Evolutionary conservation across 2,329 filamentous ascomycete species (phyloP).

Genomic region (Fusarium sp.): DNA sequence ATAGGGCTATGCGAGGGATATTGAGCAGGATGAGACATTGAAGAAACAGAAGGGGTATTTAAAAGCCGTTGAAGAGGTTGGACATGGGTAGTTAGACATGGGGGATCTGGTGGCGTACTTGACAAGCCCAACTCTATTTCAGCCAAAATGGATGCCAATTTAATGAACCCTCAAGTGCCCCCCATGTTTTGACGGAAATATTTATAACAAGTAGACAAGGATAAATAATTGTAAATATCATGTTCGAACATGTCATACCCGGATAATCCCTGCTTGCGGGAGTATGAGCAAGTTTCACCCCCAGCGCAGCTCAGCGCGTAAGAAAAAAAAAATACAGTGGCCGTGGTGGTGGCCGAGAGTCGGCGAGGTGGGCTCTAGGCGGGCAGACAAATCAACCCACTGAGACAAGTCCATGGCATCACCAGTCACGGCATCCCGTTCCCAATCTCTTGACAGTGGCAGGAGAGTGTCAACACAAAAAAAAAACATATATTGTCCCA

Average conservation of each 20-base stretch:
- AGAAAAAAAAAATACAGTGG: background rate
- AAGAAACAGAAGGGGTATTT: background rate
- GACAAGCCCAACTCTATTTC: background rate
- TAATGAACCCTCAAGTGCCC: background rate
- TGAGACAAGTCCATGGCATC: background rate
- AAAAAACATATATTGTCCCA: background rate
- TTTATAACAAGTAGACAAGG: background rate
- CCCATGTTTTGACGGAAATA: background rate
- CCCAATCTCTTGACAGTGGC: background rate
- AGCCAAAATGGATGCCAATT: background rate
- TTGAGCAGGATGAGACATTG: background rate
- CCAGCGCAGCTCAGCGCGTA: background rate
- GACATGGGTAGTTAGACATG: background rate
- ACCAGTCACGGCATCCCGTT: background rate
- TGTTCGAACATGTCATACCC: background rate
- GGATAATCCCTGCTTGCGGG: conserved; percentile 31
- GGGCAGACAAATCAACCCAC: conserved; percentile 9
- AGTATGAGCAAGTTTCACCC: conserved; percentile 52
- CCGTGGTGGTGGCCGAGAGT: background rate
- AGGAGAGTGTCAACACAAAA: no score
- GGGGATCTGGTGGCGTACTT: background rate
- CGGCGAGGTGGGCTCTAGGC: background rate
- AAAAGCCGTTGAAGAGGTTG: background rate
- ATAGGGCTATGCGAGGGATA: background rate
- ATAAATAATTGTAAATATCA: background rate